phyloP scores from a whole-genome alignment of 2,329 filamentous ascomycete species.

The Thyridium curvatum region DNA sequence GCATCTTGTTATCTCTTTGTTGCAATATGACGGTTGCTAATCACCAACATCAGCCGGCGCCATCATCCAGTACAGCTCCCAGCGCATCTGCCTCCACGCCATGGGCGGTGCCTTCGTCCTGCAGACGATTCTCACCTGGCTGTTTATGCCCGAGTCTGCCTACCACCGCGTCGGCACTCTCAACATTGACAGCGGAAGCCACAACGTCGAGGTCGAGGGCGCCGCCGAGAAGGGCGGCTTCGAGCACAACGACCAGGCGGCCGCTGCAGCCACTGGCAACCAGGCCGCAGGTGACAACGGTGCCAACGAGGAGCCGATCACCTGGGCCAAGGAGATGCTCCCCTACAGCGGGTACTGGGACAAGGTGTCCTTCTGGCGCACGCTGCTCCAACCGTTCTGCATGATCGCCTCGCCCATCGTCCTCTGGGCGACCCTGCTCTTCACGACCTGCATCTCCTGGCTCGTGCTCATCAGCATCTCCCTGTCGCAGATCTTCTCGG shows the following conservation, averaged over 20 bases:
- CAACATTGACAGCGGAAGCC: constrained; percentile 25
- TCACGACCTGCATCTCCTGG: constrained; percentile 28
- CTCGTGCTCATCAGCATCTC: constrained; percentile 20
- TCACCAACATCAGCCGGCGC: constrained; percentile 19
- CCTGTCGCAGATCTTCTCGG: constrained; percentile 27
- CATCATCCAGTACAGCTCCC: constrained; percentile 28
- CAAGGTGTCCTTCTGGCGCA: constrained; percentile 26
- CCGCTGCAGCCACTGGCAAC: not conserved
- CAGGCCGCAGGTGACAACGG: not conserved
- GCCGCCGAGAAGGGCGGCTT: constrained; percentile 9
- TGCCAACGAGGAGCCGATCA: constrained; percentile 10
- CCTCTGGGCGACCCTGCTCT: constrained; percentile 29
- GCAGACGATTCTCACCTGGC: constrained; percentile 26
- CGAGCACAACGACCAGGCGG: constrained; percentile 5
- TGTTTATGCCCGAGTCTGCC: constrained; percentile 35
- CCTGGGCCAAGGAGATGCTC: constrained; percentile 20
- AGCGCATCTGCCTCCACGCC: constrained; percentile 23
- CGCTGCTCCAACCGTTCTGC: constrained; percentile 25
- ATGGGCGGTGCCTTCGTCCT: constrained; percentile 33
- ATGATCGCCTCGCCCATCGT: constrained; percentile 27
- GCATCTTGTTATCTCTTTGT: no score
- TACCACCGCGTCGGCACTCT: constrained; percentile 22
- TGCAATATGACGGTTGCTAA: not conserved
- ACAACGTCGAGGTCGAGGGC: constrained; percentile 4
- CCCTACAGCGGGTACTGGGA: constrained; percentile 31